These are phyloP conservation scores for Citrus australasica DNA, from an alignment of 345 rosid genomes.

Conservation along the genomic window DNA sequence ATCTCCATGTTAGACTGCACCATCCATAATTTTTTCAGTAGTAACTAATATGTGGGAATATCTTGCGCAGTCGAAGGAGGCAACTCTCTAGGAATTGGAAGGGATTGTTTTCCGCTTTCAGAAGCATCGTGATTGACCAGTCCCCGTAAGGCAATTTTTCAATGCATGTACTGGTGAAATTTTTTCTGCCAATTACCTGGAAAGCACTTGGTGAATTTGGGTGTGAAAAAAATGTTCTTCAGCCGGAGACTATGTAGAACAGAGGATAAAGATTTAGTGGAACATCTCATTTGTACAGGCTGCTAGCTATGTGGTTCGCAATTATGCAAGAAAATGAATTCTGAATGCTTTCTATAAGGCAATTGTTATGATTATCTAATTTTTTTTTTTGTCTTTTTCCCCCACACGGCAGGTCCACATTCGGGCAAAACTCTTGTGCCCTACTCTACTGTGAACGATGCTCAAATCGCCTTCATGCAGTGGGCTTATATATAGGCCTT, in stretches of 20 bases:
- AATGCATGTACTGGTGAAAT: constrained; percentile 46
- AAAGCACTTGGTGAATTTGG: constrained; percentile 31
- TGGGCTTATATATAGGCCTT: constrained; percentile 51
- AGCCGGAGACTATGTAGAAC: constrained; percentile 35
- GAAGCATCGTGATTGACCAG: constrained; percentile 29
- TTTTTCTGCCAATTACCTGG: constrained; percentile 43
- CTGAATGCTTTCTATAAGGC: background rate
- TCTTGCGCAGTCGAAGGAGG: constrained; percentile 18
- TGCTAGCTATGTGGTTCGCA: constrained; percentile 44
- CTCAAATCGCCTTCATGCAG: constrained; percentile 41
- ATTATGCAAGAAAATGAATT: constrained; percentile 18
- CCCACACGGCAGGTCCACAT: constrained; percentile 21
- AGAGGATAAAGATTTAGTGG: constrained; percentile 22
- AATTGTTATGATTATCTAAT: background rate
- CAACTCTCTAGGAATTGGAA: constrained; percentile 51
- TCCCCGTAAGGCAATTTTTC: constrained; percentile 32
- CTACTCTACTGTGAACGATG: constrained; percentile 34
- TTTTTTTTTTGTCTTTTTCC: too few relatives aligned
- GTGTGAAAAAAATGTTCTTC: constrained; percentile 49
- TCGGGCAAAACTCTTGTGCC: constrained; percentile 10
- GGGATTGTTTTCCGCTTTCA: constrained; percentile 32
- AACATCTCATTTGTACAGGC: constrained; percentile 52
- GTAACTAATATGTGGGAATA: constrained; percentile 1
- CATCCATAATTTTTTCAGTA: background rate
- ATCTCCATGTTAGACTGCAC: background rate